A percentile compares a stretch with the other conserved stretches of the same genome.
These are phyloP conservation scores for Mycosphaerelloides madeirae DNA, from an alignment of 2,329 filamentous ascomycete genomes.

Conservation along the genomic window DNA sequence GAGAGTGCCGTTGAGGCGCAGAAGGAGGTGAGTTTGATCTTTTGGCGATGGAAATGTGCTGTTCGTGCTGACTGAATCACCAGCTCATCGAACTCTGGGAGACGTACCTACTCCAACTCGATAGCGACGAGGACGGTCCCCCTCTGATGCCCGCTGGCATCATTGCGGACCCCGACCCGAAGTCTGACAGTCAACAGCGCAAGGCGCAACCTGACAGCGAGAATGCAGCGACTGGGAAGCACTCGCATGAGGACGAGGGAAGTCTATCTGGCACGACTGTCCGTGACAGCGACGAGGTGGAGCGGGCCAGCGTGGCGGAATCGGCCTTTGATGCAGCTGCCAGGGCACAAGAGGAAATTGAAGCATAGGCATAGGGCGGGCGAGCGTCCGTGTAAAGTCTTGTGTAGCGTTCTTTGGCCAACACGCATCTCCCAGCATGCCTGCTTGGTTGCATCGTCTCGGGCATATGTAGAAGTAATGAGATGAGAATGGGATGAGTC, in stretches of 20 bases:
- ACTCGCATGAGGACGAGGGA: conserved; percentile 11
- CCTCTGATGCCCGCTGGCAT: conserved; percentile 30
- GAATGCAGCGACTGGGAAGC: conserved; percentile 10
- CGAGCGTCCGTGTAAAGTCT: no score
- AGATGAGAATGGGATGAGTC: no score
- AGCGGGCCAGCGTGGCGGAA: conserved; percentile 2
- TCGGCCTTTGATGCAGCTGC: conserved; percentile 8
- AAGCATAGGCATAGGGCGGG: conserved; percentile 8
- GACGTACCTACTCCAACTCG: conserved; percentile 92
- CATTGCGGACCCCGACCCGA: conserved; percentile 18
- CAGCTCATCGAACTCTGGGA: conserved; percentile 89
- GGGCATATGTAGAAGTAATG: no score
- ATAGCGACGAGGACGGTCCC: conserved; percentile 77
- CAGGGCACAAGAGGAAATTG: conserved; percentile 9
- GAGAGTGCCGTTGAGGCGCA: conserved; percentile 97
- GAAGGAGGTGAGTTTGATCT: conserved; percentile 70
- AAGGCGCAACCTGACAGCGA: conserved; percentile 10
- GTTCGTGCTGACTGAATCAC: conserved; percentile 20
- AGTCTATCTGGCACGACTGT: conserved; percentile 19
- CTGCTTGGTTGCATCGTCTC: no score
- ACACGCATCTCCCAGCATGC: no score
- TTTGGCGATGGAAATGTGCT: neutral
- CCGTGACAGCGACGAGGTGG: conserved; percentile 18
- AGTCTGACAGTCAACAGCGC: conserved; percentile 17
- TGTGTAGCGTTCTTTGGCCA: no score